These are phyloP conservation scores for Taxawa tesnikishii DNA, from an alignment of 2,329 filamentous ascomycete species.

Conservation along the genomic window DNA sequence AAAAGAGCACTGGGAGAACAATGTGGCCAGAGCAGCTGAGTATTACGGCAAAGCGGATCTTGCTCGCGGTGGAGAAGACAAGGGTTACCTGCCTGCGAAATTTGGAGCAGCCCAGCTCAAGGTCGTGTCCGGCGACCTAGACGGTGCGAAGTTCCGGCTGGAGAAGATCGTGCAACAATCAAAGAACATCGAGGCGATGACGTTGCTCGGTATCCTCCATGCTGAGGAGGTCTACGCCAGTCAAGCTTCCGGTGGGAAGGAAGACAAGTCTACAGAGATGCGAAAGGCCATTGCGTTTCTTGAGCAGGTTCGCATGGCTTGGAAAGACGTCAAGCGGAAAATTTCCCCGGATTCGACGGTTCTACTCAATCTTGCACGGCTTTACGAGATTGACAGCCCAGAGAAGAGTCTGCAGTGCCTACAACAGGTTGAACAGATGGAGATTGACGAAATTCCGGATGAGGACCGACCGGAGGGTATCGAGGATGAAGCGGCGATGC, in stretches of 20 bases:
- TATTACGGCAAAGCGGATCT: conserved; percentile 87
- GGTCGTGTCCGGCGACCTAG: conserved; percentile 70
- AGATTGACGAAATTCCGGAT: conserved; percentile 64
- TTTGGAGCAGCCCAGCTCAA: conserved; percentile 87
- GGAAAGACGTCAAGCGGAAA: conserved; percentile 88
- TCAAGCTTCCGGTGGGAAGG: conserved; percentile 59
- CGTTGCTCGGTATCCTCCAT: conserved; percentile 78
- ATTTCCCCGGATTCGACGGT: conserved; percentile 73
- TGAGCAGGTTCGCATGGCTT: conserved; percentile 71
- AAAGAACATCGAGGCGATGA: conserved; percentile 79
- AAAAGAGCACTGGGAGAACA: conserved; percentile 76
- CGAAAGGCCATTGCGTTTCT: conserved; percentile 79
- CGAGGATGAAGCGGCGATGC: conserved; percentile 21
- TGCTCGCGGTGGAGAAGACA: conserved; percentile 80
- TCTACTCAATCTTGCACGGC: conserved; percentile 75
- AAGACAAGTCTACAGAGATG: conserved; percentile 74
- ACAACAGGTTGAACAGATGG: conserved; percentile 81
- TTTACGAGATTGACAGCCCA: conserved; percentile 76
- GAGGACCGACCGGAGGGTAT: conserved; percentile 47
- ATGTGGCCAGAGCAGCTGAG: conserved; percentile 63
- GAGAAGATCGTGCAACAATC: conserved; percentile 89
- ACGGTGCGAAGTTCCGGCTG: conserved; percentile 82
- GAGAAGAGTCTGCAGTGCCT: conserved; percentile 89
- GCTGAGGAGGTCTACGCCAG: conserved; percentile 86
- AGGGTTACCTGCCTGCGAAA: conserved; percentile 84